Evolutionary conservation across 2,329 filamentous ascomycete genomes (phyloP).

Genomic region (Penicillium sp.): DNA sequence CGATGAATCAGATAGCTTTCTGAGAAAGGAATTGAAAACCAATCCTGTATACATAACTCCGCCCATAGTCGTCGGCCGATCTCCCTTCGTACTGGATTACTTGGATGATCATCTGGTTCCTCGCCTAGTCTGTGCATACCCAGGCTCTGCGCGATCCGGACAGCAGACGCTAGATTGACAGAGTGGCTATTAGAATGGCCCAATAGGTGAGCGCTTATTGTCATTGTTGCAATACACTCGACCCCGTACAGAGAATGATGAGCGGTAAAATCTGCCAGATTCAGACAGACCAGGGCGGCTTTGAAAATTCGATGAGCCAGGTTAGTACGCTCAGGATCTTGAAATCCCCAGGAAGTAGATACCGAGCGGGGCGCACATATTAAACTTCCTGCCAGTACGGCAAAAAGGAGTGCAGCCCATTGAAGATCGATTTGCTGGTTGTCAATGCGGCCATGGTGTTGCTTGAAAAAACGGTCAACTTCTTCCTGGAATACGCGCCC

Average conservation of each 20-base stretch:
- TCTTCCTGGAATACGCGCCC: background rate
- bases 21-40: slow-evolving; percentile 44
- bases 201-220: background rate
- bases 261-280: background rate
- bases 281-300: background rate
- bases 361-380: background rate
- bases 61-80: background rate
- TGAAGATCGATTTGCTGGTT: background rate
- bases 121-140: background rate
- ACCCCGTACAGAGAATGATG: background rate
- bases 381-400: background rate
- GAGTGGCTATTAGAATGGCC: background rate
- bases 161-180: background rate
- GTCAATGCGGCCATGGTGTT: background rate
- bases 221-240: background rate
- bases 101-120: background rate
- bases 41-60: slow-evolving; percentile 27
- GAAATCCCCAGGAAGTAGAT: background rate
- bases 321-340: background rate
- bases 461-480: background rate
- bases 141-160: background rate
- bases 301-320: background rate
- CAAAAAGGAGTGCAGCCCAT: background rate
- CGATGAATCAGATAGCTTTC: slow-evolving; percentile 41
- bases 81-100: background rate